A percentile compares a stretch with the other conserved stretches of the same genome.
Evolutionary conservation across 257 asterid genomes (phyloP).

Genomic region (Nicotiana obtusifolia): DNA sequence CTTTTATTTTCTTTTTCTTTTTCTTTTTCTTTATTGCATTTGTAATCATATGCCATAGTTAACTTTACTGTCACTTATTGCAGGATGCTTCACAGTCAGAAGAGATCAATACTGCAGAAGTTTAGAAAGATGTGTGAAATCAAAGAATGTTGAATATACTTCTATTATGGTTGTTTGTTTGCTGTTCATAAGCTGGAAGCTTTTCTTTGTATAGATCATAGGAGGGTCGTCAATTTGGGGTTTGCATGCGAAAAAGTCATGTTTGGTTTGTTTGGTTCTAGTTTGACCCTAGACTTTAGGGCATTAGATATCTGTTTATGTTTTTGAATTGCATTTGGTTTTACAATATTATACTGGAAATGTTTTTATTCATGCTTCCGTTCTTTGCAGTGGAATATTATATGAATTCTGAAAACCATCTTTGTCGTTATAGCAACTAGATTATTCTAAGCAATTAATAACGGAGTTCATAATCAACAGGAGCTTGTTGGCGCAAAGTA

Average conservation of each 20-base stretch:
- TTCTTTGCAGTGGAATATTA: not conserved
- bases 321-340: slow-evolving; percentile 7
- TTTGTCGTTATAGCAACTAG: no score
- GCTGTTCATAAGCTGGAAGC: slow-evolving; percentile 30
- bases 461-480: no score
- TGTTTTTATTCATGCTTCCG: not conserved
- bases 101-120: slow-evolving; percentile 33
- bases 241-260: slow-evolving; percentile 10
- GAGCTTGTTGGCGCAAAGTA: not conserved
- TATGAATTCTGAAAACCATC: not conserved
- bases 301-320: not conserved
- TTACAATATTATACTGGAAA: not conserved
- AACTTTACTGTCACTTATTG: not conserved
- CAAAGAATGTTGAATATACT: slow-evolving; percentile 1
- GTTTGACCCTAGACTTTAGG: not conserved
- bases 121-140: slow-evolving; percentile 16
- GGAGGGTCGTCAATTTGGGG: slow-evolving; percentile 25
- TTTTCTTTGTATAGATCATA: slow-evolving; percentile 37
- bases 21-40: not conserved
- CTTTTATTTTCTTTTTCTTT: not conserved
- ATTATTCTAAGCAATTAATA: no score
- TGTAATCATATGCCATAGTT: not conserved
- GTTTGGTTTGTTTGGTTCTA: slow-evolving; percentile 7
- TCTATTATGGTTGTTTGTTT: slow-evolving; percentile 9
- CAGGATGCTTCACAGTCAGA: slow-evolving; percentile 42